Conservation (phyloP, 1,284 basidiomycete genomes). For the Microbotryomycetes sp. region DNA sequence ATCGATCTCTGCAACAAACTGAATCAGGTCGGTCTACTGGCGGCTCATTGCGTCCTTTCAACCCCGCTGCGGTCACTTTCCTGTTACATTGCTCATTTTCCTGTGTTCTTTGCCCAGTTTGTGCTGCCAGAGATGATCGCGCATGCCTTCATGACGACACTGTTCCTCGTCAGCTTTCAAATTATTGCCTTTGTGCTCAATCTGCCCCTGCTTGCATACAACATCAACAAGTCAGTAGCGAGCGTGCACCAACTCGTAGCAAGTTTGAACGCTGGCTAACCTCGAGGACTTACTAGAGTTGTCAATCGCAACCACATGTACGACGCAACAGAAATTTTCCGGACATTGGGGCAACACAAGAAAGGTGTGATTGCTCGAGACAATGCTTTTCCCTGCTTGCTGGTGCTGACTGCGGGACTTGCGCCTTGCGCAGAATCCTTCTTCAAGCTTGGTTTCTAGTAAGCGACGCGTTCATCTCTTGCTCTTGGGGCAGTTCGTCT, state of each 20-base stretch:
- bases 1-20: conserved; percentile 99
- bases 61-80: neutral
- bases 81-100: neutral
- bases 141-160: conserved; percentile 77
- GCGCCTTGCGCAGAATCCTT: conserved; percentile 59
- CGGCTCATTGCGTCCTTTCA: neutral
- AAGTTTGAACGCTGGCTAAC: neutral
- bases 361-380: conserved; percentile 50
- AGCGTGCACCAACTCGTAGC: neutral
- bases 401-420: neutral
- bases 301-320: conserved; percentile 94
- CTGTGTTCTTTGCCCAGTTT: too few species aligned
- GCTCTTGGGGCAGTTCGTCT: neutral
- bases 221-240: conserved; percentile 79
- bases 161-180: conserved; percentile 88
- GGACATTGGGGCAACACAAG: conserved; percentile 88
- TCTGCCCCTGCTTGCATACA: conserved; percentile 79
- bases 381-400: neutral
- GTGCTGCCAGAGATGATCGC: conserved; percentile 93
- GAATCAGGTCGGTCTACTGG: conserved; percentile 68
- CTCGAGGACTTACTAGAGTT: conserved; percentile 54
- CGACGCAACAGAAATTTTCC: conserved; percentile 98
- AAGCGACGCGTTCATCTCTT: too few species aligned
- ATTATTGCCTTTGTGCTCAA: conserved; percentile 92
- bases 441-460: conserved; percentile 88